These are phyloP conservation scores for Fraxinus nigra DNA, from an alignment of 305 asterid species.

Conservation along the genomic window DNA sequence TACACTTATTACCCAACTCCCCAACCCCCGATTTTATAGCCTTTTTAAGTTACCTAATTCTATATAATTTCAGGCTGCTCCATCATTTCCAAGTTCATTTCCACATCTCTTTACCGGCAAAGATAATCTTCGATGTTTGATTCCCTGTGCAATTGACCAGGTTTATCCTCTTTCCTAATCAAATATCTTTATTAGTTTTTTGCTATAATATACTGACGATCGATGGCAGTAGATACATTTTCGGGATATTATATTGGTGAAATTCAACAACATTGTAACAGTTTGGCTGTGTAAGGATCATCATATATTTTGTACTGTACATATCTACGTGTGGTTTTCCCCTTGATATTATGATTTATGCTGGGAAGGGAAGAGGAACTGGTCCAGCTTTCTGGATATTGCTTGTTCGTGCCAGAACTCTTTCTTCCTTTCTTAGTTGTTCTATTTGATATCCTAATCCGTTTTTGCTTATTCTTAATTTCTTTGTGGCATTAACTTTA, in stretches of 20 bases:
- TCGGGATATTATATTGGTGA: neutral
- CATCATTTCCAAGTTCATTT: conserved; percentile 91
- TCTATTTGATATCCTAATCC: neutral
- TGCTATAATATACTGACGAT: neutral
- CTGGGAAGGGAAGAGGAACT: neutral
- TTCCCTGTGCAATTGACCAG: conserved; percentile 98
- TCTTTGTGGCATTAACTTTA: neutral
- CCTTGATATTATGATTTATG: neutral
- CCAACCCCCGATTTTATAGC: neutral
- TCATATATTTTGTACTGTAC: neutral
- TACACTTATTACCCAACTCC: neutral
- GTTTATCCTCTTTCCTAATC: conserved; percentile 33
- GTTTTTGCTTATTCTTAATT: neutral
- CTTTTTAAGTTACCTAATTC: conserved; percentile 2
- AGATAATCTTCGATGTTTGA: conserved; percentile 77
- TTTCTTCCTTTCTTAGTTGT: neutral
- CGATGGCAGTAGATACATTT: neutral
- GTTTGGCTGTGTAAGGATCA: neutral
- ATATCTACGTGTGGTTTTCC: neutral
- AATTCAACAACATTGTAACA: neutral
- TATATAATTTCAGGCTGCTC: conserved; percentile 69
- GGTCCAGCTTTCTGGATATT: neutral
- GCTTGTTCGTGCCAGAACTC: neutral
- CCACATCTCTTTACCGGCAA: conserved; percentile 77
- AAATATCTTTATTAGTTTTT: neutral